Conservation (phyloP, 306 rosid species). For the Neltuma alba region DNA sequence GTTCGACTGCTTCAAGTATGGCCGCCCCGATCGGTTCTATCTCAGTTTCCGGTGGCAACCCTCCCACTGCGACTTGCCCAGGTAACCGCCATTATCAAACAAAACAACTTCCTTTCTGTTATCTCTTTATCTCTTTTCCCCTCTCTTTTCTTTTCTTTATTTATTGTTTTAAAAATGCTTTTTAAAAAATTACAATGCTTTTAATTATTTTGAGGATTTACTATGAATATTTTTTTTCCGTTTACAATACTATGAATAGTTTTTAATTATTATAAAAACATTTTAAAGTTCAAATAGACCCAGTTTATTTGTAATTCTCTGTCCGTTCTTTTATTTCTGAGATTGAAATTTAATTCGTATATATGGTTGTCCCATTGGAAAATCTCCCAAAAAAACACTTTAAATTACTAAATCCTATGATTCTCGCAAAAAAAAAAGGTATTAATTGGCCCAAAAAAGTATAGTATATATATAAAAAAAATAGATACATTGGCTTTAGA, state of each 20-base stretch:
- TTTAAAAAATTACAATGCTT: too few species aligned
- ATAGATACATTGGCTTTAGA: background rate
- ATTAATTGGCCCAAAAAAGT: background rate
- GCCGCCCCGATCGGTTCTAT: conserved; percentile 52
- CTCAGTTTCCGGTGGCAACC: conserved; percentile 81
- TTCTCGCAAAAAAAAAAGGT: background rate
- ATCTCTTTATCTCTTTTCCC: background rate
- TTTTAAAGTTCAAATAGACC: too few species aligned
- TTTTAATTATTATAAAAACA: too few species aligned
- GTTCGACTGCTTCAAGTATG: conserved; percentile 58
- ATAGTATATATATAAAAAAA: too few species aligned
- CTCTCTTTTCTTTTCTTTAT: background rate
- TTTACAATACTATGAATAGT: too few species aligned
- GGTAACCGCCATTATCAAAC: conserved; percentile 32
- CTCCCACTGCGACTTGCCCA: conserved; percentile 53
- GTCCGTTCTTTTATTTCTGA: background rate
- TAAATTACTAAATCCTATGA: background rate
- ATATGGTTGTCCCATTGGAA: background rate
- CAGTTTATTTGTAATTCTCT: background rate
- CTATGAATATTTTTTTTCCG: background rate
- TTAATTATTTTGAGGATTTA: background rate
- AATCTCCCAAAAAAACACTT: too few species aligned
- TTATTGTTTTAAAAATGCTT: too few species aligned
- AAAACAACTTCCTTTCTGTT: background rate
- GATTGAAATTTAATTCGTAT: background rate